These are phyloP conservation scores for Colletotrichum graminicola DNA, from an alignment of 2,329 filamentous ascomycete species.

Conservation along the genomic window DNA sequence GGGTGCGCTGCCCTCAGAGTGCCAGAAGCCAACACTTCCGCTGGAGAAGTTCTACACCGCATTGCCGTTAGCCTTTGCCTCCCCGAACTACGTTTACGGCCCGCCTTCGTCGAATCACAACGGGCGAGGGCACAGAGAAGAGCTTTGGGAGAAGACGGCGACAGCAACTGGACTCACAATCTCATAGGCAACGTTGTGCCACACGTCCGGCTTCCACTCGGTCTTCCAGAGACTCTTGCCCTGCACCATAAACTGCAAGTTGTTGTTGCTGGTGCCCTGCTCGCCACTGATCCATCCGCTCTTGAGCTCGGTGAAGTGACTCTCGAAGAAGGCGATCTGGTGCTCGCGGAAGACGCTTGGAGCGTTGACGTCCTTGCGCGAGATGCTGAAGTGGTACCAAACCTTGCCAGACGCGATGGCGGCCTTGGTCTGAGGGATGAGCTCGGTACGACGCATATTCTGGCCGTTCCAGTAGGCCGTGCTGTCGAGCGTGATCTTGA, in stretches of 20 bases:
- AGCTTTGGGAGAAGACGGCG: not conserved
- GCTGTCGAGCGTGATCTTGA: conserved; percentile 74
- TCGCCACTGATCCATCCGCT: conserved; percentile 70
- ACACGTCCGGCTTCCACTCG: conserved; percentile 71
- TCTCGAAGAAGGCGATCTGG: conserved; percentile 74
- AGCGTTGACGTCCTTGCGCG: conserved; percentile 68
- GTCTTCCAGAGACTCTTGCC: conserved; percentile 73
- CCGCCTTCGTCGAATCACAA: conserved; percentile 4
- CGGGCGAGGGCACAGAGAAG: not conserved
- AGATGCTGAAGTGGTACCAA: conserved; percentile 80
- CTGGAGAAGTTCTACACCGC: conserved; percentile 66
- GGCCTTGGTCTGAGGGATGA: conserved; percentile 77
- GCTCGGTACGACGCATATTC: conserved; percentile 78
- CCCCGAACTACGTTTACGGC: not conserved
- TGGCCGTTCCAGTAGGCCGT: conserved; percentile 80
- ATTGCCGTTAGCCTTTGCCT: not conserved
- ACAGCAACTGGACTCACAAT: conserved; percentile 58
- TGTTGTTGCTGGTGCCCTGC: conserved; percentile 59
- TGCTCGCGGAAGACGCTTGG: conserved; percentile 75
- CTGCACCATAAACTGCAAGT: conserved; percentile 74
- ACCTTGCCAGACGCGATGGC: conserved; percentile 75
- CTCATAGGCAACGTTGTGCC: conserved; percentile 83
- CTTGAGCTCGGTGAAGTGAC: conserved; percentile 82
- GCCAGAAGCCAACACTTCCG: conserved; percentile 75
- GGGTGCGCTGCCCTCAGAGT: conserved; percentile 71